Base-by-base conservation (phyloP, 2,329 filamentous ascomycete species). In the Xylariales sp. region DNA sequence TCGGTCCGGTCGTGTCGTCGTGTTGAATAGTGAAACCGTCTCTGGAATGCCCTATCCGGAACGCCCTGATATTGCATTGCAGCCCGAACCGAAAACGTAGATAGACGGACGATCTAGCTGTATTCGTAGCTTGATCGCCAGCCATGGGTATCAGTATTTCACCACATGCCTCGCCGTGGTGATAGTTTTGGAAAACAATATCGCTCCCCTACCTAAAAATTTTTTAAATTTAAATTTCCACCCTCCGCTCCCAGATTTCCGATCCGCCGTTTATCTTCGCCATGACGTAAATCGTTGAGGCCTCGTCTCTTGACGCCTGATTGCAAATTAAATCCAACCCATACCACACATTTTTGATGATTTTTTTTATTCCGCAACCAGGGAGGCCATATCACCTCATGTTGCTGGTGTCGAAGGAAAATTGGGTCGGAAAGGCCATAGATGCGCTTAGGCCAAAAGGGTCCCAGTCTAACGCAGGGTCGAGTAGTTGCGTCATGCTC, bases 391-490 rank as follows among this genome's bases (percentile, higher is more conserved):
- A 50, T 72, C 53, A 83, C 72, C 82, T 78, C 79, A 83, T 86
- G 73, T 86, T 87, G 77, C 85, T 83, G 57, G 87, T 88, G 69
- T 91, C 89, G 77, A 93, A 93, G 59, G 89, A 88, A 80, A 94
- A 96, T 64, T 93, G 91, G 1, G 91, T 92, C 10, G 94, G 94
- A 75, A 97, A 97, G 72, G 95, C 93, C 95, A 97, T 97, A 81
- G 93, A 97, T 43, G 94, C 94, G 67, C 92, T 95, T 60, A 97
- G 84, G 12, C 94, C 94, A 75, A 97, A 98, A 0, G 95, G 95
- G 80, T 97, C 94, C 80, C 94, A 93, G 78, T 97, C 94, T 56
- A 97, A 84, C 81, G 94, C 93, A 18, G 94, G 92, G 75, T 97
- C 94, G 49, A 89, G 79, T 7, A 89, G 78, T 75, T 88, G 85